A percentile compares a stretch with the other conserved stretches of the same genome.
Evolutionary conservation across 495 filamentous ascomycete genomes (phyloP).

Genomic region (Annulohypoxylon moriforme): DNA sequence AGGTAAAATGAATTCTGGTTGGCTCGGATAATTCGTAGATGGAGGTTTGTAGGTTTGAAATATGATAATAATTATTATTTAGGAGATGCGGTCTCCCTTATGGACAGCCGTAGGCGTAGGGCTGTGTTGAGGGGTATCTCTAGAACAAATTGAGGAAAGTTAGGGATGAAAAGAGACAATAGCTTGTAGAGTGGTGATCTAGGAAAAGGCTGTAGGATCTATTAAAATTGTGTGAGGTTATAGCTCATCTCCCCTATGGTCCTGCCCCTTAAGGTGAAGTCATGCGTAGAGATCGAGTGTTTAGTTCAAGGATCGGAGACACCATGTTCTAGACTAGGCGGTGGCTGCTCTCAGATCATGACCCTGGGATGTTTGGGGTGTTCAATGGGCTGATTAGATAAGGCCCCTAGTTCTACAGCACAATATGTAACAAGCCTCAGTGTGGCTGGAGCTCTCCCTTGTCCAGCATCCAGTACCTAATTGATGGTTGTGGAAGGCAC

Average conservation of each 20-base stretch:
- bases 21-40: neutral
- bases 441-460: neutral
- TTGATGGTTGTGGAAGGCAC: neutral
- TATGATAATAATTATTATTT: conserved; percentile 22
- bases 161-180: conserved; percentile 25
- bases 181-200: conserved; percentile 27
- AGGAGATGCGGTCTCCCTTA: conserved; percentile 12
- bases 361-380: neutral
- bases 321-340: conserved; percentile 25
- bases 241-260: conserved; percentile 21
- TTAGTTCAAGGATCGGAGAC: conserved; percentile 45
- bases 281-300: conserved; percentile 43
- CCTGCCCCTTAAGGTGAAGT: conserved; percentile 29
- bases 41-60: neutral
- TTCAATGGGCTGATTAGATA: neutral
- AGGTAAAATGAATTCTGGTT: neutral
- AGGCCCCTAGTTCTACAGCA: neutral
- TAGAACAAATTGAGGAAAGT: conserved; percentile 31
- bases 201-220: conserved; percentile 35
- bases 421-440: neutral
- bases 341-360: neutral
- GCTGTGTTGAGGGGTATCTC: conserved; percentile 30
- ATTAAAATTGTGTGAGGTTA: conserved; percentile 16
- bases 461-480: neutral
- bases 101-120: conserved; percentile 14